Percentiles rank a stretch among this genome's conserved stretches.
Conservation (phyloP, 768 basidiomycete genomes). For the Suillus subalutaceus region DNA sequence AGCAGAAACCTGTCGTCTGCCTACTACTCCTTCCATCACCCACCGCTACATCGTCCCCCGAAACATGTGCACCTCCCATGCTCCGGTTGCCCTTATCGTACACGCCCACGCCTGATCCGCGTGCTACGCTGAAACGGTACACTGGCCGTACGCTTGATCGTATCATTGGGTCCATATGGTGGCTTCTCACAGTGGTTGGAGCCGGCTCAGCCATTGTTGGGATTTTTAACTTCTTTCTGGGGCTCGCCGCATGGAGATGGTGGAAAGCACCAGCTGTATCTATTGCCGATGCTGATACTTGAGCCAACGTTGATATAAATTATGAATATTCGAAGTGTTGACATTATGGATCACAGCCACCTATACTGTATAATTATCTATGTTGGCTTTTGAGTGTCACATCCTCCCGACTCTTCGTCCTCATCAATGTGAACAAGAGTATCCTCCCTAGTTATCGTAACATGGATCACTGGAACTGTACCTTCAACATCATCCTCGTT, state of each 20-base stretch:
- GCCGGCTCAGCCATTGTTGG: conserved; percentile 76
- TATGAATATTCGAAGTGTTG: neutral
- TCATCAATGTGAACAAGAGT: conserved; percentile 8
- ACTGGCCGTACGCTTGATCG: conserved; percentile 72
- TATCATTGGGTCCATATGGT: conserved; percentile 80
- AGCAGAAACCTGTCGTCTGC: conserved; percentile 84
- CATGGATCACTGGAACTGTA: conserved; percentile 5
- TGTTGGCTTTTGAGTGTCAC: neutral
- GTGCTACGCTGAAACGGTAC: conserved; percentile 58
- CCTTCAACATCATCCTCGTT: conserved; percentile 10
- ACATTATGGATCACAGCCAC: neutral
- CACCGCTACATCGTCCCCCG: conserved; percentile 22
- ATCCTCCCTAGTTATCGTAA: conserved; percentile 5
- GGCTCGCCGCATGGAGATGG: conserved; percentile 67
- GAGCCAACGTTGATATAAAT: conserved; percentile 10
- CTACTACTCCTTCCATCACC: conserved; percentile 61
- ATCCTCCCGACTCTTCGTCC: conserved; percentile 2
- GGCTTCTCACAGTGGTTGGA: conserved; percentile 71
- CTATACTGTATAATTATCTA: neutral
- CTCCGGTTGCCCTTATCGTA: conserved; percentile 55
- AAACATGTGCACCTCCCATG: conserved; percentile 38
- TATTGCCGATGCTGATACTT: conserved; percentile 19
- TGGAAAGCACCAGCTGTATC: conserved; percentile 37
- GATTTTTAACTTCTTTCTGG: conserved; percentile 70
- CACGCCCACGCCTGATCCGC: conserved; percentile 55